Base-by-base conservation (phyloP, 2,329 filamentous ascomycete genomes). In the Furcasterigmium furcatum region DNA sequence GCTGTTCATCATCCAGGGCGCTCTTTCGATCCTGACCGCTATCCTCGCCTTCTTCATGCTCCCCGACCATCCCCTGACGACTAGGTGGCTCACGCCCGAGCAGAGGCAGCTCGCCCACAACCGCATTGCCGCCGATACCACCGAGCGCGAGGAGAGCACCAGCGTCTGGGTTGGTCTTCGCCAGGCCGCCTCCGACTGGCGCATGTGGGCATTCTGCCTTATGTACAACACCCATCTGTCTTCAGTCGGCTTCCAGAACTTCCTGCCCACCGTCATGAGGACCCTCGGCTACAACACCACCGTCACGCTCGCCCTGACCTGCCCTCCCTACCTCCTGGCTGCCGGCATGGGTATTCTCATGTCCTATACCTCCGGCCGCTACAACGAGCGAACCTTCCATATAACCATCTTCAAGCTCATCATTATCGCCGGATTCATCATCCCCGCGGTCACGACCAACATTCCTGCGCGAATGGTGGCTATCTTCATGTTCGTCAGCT, bases 211-310 rank as follows among this genome's bases (percentile, higher is more conserved):
- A 0, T 47, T 60, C 19, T 56, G 54, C 2, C 48, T 59, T 13
- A 59, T 59, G 51, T 52, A 58, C 30, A 52, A 59, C 45, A 47
- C 56, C 39, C 55, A 55, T 39, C 50, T 59, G 12, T 68, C 70
- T 8, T 71, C 72, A 13, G 72, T 70, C 34, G 85, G 87, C 5
- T 91, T 83, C 62, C 85, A 82, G 41, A 90, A 85, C 0, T 91
- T 91, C 58, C 66, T 92, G 38, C 90, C 90, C 0, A 87, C 83
- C 16, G 95, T 95, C 58, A 85, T 95, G 52, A 71, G 73, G 38
- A 66, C 66, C 47, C 68, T 76, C 58, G 68, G 68, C 45, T 73
- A 61, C 34, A 51, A 57, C 6, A 53, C 67, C 41, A 55, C 68
- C 42, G 61, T 57, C 44, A 70, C 67, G 29, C 67, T 71, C 48